Base-by-base conservation (phyloP, 768 basidiomycete genomes). In the Leccinum rimulosum region DNA sequence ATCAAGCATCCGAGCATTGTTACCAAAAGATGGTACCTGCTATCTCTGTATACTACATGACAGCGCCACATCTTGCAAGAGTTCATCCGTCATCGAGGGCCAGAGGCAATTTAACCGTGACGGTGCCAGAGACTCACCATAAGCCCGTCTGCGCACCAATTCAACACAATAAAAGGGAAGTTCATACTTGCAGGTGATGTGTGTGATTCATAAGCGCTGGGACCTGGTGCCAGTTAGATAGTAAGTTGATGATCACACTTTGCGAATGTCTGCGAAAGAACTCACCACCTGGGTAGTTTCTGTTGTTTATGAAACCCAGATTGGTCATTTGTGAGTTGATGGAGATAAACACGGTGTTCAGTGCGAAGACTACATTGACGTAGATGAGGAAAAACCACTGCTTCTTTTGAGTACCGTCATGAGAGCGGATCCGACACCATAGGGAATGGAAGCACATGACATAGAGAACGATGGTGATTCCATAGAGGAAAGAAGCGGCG, bases 281-380 rank as follows among this genome's bases (percentile, higher is more conserved):
- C 64, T 50, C 30, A 68, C 71, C 72, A 35, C 69, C 73, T 1
- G 73, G 73, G 50, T 70, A 74, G 15, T 73, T 54, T 30, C 73
- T 71, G 27, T 74, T 33, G 22, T 69, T 62, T 56, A 73, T 66
- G 59, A 74, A 73, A 14, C 64, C 69, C 7, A 70, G 48, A 25
- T 73, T 66, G 47, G 66, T 73, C 33, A 71, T 68, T 19, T 63
- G 52, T 0, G 68, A 43, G 30, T 66, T 68, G 59, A 58, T 38
- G 1, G 56, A 63, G 31, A 63, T 62, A 31, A 68, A 73, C 51
- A 74, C 52, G 4, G 73, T 73, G 7, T 68, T 71, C 50, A 73
- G 28, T 12, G 53, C 62, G 40, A 73, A 74, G 47, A 73, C 22
- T 55, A 73, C 43, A 38, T 65, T 63, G 54, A 73, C 67, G 55